Evolutionary conservation across 805 yeast species (phyloP).

Genomic region (Danielia oregonensis): DNA sequence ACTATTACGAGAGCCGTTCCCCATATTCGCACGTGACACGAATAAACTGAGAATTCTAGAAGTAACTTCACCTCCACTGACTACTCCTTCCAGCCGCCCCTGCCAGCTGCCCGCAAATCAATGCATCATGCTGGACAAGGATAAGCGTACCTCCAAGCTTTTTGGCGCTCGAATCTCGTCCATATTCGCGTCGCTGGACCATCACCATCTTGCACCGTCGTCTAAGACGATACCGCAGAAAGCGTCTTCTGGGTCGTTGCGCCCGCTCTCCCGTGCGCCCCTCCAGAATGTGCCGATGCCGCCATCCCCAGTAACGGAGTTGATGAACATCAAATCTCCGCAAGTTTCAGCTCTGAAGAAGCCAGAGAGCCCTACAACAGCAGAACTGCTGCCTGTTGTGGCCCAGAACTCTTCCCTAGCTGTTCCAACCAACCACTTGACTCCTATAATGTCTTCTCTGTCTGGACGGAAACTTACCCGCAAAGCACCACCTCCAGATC

Average conservation of each 20-base stretch:
- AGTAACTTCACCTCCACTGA: no score
- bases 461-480: background rate
- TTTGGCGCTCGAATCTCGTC: constrained; percentile 31
- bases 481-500: constrained; percentile 1
- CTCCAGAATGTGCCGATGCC: constrained; percentile 2
- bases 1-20: no score
- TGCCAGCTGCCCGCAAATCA: background rate
- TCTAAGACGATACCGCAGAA: constrained; percentile 1
- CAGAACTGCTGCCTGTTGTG: no score
- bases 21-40: no score
- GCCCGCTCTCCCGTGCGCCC: constrained; percentile 1
- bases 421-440: background rate
- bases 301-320: no score
- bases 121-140: constrained; percentile 3
- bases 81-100: no score
- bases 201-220: constrained; percentile 4
- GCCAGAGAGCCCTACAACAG: background rate
- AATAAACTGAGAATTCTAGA: no score
- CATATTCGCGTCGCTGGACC: constrained; percentile 21
- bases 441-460: background rate
- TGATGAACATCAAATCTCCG: constrained; percentile 9
- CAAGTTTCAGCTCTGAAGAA: constrained; percentile 1
- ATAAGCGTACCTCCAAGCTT: constrained; percentile 11
- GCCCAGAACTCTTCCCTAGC: no score
- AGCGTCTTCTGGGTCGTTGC: background rate